Evolutionary conservation across 495 filamentous ascomycete species (phyloP), one percentile per base, ranked within the genome.

Genomic region (Chaetomium fimeti): DNA sequence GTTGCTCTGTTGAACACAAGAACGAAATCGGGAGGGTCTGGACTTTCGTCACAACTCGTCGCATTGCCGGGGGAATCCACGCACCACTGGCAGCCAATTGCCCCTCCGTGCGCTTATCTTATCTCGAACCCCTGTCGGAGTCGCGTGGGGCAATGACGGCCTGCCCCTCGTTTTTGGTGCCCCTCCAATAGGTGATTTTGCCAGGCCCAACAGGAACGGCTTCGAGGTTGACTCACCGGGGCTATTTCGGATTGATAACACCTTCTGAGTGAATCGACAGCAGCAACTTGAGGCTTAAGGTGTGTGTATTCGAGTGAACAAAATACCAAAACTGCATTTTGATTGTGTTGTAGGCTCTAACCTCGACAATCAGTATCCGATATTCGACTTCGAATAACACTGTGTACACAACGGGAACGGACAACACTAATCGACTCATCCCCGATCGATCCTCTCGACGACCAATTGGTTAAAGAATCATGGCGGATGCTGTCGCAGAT

Each of bases 401-500:
- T 24, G 40, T 15, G 13, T 43, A 43, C 40, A 18, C 43, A 8
- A 47, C 24, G 48, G 47, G 18, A n/a, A 36, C 3, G 32, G n/a
- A 54, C 58, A 22, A 54, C 58, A 9, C 49, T 12, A 28, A 43
- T 51, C 29, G 48, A 57, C 51, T 28, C 22, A 27, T 42, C 52
- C 20, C 32, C 32, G 32, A 36, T 36, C 32, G 32, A 36, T 36
- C 32, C 1, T 11, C 38, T 29, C 9, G 56, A 45, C 27, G 16
- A 27, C 12, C 56, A 29, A 57, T 22, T 51, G 24, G 11, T 13
- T 5, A 27, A 16, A 20, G 5, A 13, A 74, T 40, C 66, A 88
- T 88, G 84, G 82, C 84, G 58, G 84, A 87, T 68, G 75, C 78
- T 27, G 68, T 86, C 32, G 75, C 77, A 20, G 84, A 86, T 48